phyloP scores from a whole-genome alignment of 2,329 filamentous ascomycete species.

The Tolypocladium nubicola region DNA sequence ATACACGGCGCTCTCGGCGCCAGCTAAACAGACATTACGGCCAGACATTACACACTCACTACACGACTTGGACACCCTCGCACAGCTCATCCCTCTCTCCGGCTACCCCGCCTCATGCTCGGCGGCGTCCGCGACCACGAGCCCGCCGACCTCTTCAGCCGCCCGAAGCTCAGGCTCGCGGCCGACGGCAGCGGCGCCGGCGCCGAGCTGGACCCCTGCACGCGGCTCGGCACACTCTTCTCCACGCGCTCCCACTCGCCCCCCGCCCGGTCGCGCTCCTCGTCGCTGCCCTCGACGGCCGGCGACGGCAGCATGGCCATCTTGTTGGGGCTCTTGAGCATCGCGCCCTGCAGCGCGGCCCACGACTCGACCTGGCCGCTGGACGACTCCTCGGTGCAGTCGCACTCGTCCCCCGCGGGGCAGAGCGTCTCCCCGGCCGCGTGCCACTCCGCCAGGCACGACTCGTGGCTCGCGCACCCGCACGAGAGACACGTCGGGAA shows the following conservation, averaged over 20 bases:
- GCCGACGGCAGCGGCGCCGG: constrained; percentile 18
- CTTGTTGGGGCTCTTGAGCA: constrained; percentile 19
- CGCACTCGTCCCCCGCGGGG: constrained; percentile 54
- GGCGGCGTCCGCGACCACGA: constrained; percentile 33
- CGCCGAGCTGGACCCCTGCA: constrained; percentile 9
- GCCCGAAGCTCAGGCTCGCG: constrained; percentile 38
- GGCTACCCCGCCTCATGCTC: constrained; percentile 25
- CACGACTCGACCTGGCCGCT: constrained; percentile 51
- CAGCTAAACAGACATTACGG: not conserved
- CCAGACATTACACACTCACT: not conserved
- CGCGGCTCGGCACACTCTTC: constrained; percentile 9
- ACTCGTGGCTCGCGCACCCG: constrained; percentile 50
- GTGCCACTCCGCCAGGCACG: constrained; percentile 50
- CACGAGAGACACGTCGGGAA: constrained; percentile 53
- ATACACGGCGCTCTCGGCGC: not conserved
- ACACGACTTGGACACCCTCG: not conserved
- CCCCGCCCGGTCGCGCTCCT: constrained; percentile 11
- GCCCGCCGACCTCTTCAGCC: constrained; percentile 37
- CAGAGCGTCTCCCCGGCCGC: constrained; percentile 44
- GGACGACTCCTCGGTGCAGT: constrained; percentile 46
- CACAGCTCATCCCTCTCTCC: constrained; percentile 7
- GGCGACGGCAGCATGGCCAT: constrained; percentile 16
- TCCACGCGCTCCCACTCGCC: constrained; percentile 18
- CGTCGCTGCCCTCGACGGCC: constrained; percentile 16
- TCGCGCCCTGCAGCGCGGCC: constrained; percentile 33